Evolutionary conservation across 106 monocot genomes (phyloP), one percentile per base, ranked within the genome.

Genomic region (Dendrobium catenatum): DNA sequence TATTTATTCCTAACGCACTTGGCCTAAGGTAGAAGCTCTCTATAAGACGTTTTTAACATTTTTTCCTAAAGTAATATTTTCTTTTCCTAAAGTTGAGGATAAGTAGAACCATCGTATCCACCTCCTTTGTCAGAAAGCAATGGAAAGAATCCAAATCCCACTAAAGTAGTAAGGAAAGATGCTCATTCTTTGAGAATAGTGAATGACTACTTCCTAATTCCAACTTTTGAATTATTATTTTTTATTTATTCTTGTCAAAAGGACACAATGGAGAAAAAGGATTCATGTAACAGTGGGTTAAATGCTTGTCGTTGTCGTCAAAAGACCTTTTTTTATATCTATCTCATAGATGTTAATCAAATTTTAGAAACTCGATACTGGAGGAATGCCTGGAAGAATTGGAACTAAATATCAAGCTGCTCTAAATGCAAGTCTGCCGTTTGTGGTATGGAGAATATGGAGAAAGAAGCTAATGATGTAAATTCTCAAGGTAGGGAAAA

Each of bases 361-460:
- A 27, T 58, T 68, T 27, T 83, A 99, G 95, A 99, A 95, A 91
- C 83, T 99, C 84, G 89, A 91, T 80, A 86, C 95, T 79, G 95
- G 99, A 47, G 88, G 91, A 74, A 88, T 90, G 93, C 95, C 99
- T 81, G 99, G 95, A 84, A 99, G 91, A 83, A 93, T 95, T 80
- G 82, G 93, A 33, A 86, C 83, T 61, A 91, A 95, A 72, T 99
- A 91, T 86, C 95, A 99, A 76, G 85, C 87, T 80, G 83, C 92
- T 29, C 86, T 87, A 99, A 95, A 81, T 93, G 88, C 84, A 89
- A 90, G n/a, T 76, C 70, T 79, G 81, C 90, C 81, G 79, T 88
- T 80, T 49, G 26, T 85, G 66, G 75, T 73, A 54, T 95, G 66
- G 89, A 42, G 80, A 93, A 86, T 81, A 88, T 93, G 43, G 88